Base-by-base conservation (phyloP, 306 rosid species). In the Dalbergia cultrata region DNA sequence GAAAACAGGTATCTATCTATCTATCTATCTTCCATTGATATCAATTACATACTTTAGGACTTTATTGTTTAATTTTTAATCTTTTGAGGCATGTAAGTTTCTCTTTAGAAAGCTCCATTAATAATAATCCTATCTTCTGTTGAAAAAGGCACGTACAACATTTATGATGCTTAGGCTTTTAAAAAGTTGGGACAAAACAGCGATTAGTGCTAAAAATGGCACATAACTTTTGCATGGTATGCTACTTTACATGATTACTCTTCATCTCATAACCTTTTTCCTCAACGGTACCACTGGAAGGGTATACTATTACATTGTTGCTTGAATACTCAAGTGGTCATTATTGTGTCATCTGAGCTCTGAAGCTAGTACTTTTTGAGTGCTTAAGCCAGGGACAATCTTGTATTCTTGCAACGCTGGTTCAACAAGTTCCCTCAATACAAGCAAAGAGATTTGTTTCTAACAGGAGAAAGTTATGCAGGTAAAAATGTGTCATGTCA, bases 381-480 rank as follows among this genome's bases (percentile, higher is more conserved):
- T 81, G 82, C 53, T 84, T 79, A 82, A 90, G 93, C 93, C 86
- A 88, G 81, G 85, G 90, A 77, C 86, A 90, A 90, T 44, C 81
- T 90, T 41, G 70, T 80, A 62, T 90, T 90, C 87, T 76, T 90
- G 86, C 82, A 77, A 70, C 86, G 89, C 65, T 90, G 93, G 93
- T 84, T 90, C 73, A 79, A 77, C 75, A 88, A 90, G 85, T 90
- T 88, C 80, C 91, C 93, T 7, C 88, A 88, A 39, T 90, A 80
- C 86, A 88, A 52, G 74, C 66, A 84, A 6, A 87, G 58, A 18
- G 89, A 90, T 72, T 63, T 90, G 83, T 90, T 84, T 81, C 85
- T 90, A 22, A 81, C 91, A 13, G 93, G 93, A 13, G 93, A 90
- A 84, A 88, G 93, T 68, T 90, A 90, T 63, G 93, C 93, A 50